A percentile compares a stretch with the other conserved stretches of the same genome.
phyloP scores from a whole-genome alignment of 495 filamentous ascomycete species.

The Penicillium pulvis region DNA sequence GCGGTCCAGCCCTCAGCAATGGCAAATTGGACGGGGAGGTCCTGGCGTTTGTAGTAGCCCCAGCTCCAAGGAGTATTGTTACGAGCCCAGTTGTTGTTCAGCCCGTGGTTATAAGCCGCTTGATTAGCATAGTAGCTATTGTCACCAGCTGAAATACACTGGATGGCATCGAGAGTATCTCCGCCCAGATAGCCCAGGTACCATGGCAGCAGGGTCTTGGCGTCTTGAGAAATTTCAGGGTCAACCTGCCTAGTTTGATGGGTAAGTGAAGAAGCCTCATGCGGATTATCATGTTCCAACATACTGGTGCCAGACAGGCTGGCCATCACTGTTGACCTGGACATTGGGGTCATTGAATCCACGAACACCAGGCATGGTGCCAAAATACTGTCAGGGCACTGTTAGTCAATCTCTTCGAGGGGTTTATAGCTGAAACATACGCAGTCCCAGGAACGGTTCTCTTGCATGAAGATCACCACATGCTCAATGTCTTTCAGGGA shows the following conservation, averaged over 20 bases:
- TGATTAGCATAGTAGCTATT: constrained; percentile 57
- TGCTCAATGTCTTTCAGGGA: constrained; percentile 56
- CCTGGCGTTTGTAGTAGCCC: constrained; percentile 50
- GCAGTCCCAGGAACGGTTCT: constrained; percentile 46
- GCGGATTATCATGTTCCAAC: no score
- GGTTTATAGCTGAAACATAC: constrained; percentile 14
- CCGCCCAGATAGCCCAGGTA: constrained; percentile 55
- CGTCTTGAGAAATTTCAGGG: constrained; percentile 19
- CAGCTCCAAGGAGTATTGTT: constrained; percentile 58
- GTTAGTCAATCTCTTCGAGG: no score
- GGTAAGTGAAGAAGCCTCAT: no score
- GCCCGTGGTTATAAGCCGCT: constrained; percentile 47
- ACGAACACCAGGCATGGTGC: constrained; percentile 57
- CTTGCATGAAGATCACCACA: constrained; percentile 63
- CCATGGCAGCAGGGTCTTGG: constrained; percentile 50
- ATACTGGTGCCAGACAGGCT: constrained; percentile 52
- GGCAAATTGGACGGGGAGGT: constrained; percentile 56
- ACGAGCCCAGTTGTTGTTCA: constrained; percentile 55
- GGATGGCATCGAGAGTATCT: constrained; percentile 49
- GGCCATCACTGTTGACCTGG: constrained; percentile 48
- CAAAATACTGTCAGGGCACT: constrained; percentile 44
- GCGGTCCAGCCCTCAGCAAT: constrained; percentile 57
- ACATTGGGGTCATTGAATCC: constrained; percentile 61
- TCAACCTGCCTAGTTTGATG: constrained; percentile 21
- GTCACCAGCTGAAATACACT: constrained; percentile 54